Evolutionary conservation across 306 rosid species (phyloP), one percentile per base, ranked within the genome.

Genomic region (Rosa multiflora): DNA sequence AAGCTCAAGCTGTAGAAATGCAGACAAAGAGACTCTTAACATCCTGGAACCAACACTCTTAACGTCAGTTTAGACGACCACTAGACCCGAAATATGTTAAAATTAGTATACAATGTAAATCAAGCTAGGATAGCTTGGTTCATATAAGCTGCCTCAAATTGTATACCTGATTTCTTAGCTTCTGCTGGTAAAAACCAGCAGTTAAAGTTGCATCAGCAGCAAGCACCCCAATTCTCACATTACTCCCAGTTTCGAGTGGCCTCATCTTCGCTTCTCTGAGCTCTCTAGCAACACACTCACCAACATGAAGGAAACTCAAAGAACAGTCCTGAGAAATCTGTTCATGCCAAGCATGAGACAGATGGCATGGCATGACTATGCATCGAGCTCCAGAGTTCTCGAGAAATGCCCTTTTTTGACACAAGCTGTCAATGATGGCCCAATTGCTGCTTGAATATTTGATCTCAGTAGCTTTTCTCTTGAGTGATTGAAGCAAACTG

Each of bases 331-430:
- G 67, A 0, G 84, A 85, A 51, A 91, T 81, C 75, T 89, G 92
- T 52, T 82, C 14, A 51, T 89, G 82, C 93, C 91, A 91, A 13
- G 81, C 89, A 48, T 89, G 90, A 61, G 88, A 89, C 1, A 89
- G 78, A 79, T 89, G 97, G 78, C 97, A 91, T 12, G 97, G 97
- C 89, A 91, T 86, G 61, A 81, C 97, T 52, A 91, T 82, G 67
- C 88, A 78, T 8, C 75, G 39, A 74, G 90, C 97, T 23, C 97
- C 97, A 6, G 90, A 91, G 53, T 74, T 82, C 82, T 86, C 87
- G 18, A 89, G 93, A 58, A 87, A 78, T 12, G 76, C 79, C 75
- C 85, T 80, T 49, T 89, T 89, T 15, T 53, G 67, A 70, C 71
- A 61, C 86, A 91, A 83, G 78, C 83, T 88, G 79, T 90, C 89